Evolutionary conservation across 2,329 filamentous ascomycete genomes (phyloP), one percentile per base, ranked within the genome.

Genomic region (Dactylellina leptospora): DNA sequence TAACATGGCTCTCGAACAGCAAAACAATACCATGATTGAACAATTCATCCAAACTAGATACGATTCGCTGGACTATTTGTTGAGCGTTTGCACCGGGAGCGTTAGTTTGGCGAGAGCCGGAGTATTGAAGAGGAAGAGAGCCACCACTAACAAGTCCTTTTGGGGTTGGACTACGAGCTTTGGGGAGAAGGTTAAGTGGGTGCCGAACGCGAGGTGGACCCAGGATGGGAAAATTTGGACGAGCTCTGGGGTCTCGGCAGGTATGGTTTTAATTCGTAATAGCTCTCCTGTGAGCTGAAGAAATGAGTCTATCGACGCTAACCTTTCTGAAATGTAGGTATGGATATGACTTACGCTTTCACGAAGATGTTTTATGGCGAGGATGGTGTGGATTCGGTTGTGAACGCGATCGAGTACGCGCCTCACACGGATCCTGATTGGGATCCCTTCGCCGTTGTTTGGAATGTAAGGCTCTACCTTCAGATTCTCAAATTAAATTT

Each of bases 51-150:
- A 77, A 28, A 77, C 78, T 0, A 76, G 78, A 16, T 85, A 81
- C 75, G 82, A 84, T 0, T 78, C 78, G 3, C 76, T 88, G 23
- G 79, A 83, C 74, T 84, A 85, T 74, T 76, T 89, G 13, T 81
- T 91, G 45, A 88, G 87, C 0, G 83, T 91, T 1, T 91, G 89
- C 78, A 91, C 87, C 1, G 88, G 88, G 0, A 82, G 85, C 4
- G 83, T 83, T 2, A 78, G 89, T 3, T 81, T 85, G 0, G 88
- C 87, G 0, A 79, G 81, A 42, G 81, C 87, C 0, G 88, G 88
- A 0, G 78, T 89, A 1, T 77, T 91, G 25, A 83, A 90, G 71
- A 85, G 86, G 0, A 81, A 80, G 71, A 80, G 82, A 11, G 89
- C 87, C 2, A 91, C 89, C 2, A 88, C 86, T 10, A 90, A 90